Evolutionary conservation across 768 basidiomycete species (phyloP).

Genomic region (Lactarius sp.): DNA sequence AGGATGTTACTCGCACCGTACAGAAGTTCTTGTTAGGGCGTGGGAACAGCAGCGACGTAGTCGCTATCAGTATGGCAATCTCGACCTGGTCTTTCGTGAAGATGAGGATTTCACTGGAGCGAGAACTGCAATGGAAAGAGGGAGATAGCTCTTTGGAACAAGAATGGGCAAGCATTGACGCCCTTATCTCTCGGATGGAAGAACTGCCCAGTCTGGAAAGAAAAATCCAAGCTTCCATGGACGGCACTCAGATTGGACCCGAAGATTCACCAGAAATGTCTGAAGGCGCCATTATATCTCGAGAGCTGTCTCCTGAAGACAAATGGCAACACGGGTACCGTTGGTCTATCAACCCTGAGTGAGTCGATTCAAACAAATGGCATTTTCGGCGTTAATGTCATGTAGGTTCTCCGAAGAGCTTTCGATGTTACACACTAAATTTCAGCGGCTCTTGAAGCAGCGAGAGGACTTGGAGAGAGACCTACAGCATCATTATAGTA

Average conservation of each 20-base stretch:
- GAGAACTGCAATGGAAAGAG: slow-evolving; percentile 42
- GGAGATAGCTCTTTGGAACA: slow-evolving; percentile 23
- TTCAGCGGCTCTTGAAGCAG: slow-evolving; percentile 42
- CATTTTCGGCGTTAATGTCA: background rate
- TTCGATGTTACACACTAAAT: slow-evolving; percentile 41
- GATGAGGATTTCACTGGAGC: slow-evolving; percentile 52
- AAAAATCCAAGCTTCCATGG: slow-evolving; percentile 46
- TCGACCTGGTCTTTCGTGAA: slow-evolving; percentile 52
- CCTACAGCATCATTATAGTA: slow-evolving; percentile 54
- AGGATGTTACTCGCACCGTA: slow-evolving; percentile 70
- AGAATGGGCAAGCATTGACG: slow-evolving; percentile 57
- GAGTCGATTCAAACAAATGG: slow-evolving; percentile 19
- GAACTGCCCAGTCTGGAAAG: slow-evolving; percentile 48
- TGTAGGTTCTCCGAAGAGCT: slow-evolving; percentile 61
- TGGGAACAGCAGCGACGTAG: slow-evolving; percentile 61
- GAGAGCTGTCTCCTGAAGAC: slow-evolving; percentile 24
- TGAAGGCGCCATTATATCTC: slow-evolving; percentile 21
- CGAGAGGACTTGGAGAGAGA: slow-evolving; percentile 50
- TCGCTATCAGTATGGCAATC: slow-evolving; percentile 59
- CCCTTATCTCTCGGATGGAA: slow-evolving; percentile 48
- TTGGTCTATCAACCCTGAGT: slow-evolving; percentile 69
- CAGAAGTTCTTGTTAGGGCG: slow-evolving; percentile 71
- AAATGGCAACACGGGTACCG: slow-evolving; percentile 36
- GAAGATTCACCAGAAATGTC: slow-evolving; percentile 22
- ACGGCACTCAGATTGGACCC: slow-evolving; percentile 22